A percentile compares a stretch with the other conserved stretches of the same genome.
Conservation (phyloP, 31 red algal species). For the Endocladia muricata region DNA sequence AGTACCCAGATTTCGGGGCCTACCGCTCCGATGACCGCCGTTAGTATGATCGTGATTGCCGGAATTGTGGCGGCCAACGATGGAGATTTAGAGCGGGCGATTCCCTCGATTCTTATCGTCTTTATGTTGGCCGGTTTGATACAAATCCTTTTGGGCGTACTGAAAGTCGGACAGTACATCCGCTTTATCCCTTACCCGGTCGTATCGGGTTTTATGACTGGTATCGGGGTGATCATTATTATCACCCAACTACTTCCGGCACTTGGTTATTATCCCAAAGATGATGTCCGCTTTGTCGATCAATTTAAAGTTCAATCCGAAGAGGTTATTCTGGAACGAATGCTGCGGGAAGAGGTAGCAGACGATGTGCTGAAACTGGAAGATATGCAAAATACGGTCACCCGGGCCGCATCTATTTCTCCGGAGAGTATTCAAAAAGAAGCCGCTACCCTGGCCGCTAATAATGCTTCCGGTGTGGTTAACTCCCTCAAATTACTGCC, state of each 20-base stretch:
- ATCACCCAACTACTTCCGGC: conserved; percentile 9
- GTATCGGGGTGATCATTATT: conserved; percentile 22
- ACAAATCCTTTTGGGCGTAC: neutral
- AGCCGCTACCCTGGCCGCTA: neutral
- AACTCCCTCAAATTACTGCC: too few species aligned
- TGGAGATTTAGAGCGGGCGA: neutral
- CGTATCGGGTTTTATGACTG: conserved; percentile 25
- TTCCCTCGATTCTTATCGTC: conserved; percentile 3
- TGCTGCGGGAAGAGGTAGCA: neutral
- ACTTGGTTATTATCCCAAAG: conserved; percentile 16
- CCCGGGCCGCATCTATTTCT: neutral
- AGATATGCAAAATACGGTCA: conserved; percentile 8
- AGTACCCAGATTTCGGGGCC: conserved; percentile 18
- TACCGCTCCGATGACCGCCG: conserved; percentile 11
- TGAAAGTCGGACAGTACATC: conserved; percentile 16
- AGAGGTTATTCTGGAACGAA: neutral
- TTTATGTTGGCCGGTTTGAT: conserved; percentile 28
- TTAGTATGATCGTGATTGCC: conserved; percentile 26
- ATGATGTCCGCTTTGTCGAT: neutral
- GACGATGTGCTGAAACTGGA: neutral
- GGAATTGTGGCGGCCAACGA: conserved; percentile 10
- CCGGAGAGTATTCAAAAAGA: conserved; percentile 5
- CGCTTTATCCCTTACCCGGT: conserved; percentile 25
- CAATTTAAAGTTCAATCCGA: neutral
- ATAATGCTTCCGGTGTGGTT: neutral